phyloP scores from a whole-genome alignment of 176 grass and related monocot species.

The Cocos nucifera region DNA sequence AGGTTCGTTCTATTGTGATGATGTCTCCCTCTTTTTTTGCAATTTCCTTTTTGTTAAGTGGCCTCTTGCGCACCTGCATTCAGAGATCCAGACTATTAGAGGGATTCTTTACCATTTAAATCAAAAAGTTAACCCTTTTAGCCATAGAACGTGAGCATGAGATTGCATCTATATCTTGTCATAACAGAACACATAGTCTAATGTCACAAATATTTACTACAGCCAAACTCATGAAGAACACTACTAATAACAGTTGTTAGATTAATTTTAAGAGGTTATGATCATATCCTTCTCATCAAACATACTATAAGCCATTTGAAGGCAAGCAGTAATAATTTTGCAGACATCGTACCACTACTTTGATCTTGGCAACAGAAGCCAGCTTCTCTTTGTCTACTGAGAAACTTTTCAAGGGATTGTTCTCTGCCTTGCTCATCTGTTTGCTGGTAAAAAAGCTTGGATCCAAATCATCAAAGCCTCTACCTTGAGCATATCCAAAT shows the following conservation, averaged over 20 bases:
- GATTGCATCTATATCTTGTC: too few relatives aligned
- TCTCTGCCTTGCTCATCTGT: conserved; percentile 46
- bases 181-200: too few relatives aligned
- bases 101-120: too few relatives aligned
- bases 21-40: conserved; percentile 96
- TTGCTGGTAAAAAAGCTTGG: conserved; percentile 40
- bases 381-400: conserved; percentile 66
- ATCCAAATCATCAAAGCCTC: conserved; percentile 49
- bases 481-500: conserved; percentile 39
- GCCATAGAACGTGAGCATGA: too few relatives aligned
- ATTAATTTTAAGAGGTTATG: too few relatives aligned
- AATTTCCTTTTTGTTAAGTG: conserved; percentile 94
- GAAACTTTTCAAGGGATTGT: conserved; percentile 40
- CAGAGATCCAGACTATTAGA: not conserved
- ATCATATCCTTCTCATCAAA: too few relatives aligned
- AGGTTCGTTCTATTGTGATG: conserved; percentile 64
- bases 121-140: too few relatives aligned
- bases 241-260: too few relatives aligned
- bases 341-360: conserved; percentile 89
- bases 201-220: too few relatives aligned
- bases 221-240: too few relatives aligned
- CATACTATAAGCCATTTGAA: not conserved
- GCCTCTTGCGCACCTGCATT: conserved; percentile 89
- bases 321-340: conserved; percentile 5
- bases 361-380: conserved; percentile 85